A percentile compares a stretch with the other conserved stretches of the same genome.
Conservation (phyloP, 1,284 basidiomycete species). For the Cutaneotrichosporon cyanovorans region DNA sequence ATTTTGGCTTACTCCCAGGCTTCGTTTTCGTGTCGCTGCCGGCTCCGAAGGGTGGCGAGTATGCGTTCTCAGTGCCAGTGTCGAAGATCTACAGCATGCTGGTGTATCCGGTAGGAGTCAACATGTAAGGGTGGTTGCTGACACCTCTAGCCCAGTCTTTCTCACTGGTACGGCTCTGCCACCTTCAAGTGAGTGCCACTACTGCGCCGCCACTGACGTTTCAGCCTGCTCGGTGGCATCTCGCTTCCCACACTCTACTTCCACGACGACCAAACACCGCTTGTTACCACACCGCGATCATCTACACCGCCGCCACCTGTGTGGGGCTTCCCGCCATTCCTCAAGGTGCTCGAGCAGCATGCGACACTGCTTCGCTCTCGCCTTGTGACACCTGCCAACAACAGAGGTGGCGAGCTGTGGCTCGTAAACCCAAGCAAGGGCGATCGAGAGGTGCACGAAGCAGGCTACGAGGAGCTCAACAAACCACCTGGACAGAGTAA, state of each 20-base stretch:
- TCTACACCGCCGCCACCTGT: conserved; percentile 19
- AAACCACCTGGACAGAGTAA: neutral
- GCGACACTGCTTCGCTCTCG: conserved; percentile 65
- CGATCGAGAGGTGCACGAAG: conserved; percentile 76
- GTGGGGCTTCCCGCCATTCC: conserved; percentile 61
- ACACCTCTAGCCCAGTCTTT: conserved; percentile 34
- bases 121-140: neutral
- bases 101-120: conserved; percentile 59
- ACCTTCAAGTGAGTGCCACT: conserved; percentile 42
- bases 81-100: conserved; percentile 83
- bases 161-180: conserved; percentile 45
- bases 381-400: conserved; percentile 27
- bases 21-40: conserved; percentile 43
- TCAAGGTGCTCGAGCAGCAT: conserved; percentile 60
- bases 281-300: conserved; percentile 18
- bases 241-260: conserved; percentile 87
- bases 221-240: conserved; percentile 79
- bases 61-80: conserved; percentile 88
- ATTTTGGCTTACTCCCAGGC: conserved; percentile 19
- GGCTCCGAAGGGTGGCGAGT: conserved; percentile 62
- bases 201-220: conserved; percentile 56
- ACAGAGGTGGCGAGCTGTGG: conserved; percentile 56
- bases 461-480: conserved; percentile 27
- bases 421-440: conserved; percentile 82
- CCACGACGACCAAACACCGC: conserved; percentile 84